These are phyloP conservation scores for Fusarium verticillioides DNA, from an alignment of 2,329 filamentous ascomycete genomes.

Conservation along the genomic window DNA sequence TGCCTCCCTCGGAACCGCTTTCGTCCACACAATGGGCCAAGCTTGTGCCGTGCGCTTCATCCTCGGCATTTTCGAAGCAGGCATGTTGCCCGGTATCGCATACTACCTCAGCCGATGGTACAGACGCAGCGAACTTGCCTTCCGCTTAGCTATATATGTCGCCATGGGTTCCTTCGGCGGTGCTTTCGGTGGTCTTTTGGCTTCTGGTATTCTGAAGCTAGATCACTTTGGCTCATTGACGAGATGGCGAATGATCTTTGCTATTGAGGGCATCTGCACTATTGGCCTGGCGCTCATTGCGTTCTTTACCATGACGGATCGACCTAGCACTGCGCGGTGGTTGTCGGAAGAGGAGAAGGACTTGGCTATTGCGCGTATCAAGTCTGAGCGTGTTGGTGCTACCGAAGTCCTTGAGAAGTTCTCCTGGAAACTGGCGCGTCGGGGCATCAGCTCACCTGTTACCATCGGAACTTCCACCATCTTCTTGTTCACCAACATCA, in stretches of 20 bases:
- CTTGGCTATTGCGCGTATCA: constrained; percentile 69
- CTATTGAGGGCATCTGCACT: constrained; percentile 64
- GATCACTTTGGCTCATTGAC: background rate
- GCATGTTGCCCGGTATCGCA: constrained; percentile 72
- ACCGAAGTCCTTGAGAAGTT: constrained; percentile 50
- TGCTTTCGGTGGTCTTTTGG: background rate
- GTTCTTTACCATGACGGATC: constrained; percentile 69
- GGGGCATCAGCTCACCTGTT: constrained; percentile 53
- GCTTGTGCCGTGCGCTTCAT: constrained; percentile 65
- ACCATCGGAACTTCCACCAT: constrained; percentile 64
- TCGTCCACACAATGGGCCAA: constrained; percentile 21
- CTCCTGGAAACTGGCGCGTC: constrained; percentile 18
- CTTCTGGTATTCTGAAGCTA: constrained; percentile 9
- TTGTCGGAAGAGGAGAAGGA: constrained; percentile 70
- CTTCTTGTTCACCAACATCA: constrained; percentile 72
- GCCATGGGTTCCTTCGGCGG: constrained; percentile 24
- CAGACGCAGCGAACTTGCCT: constrained; percentile 50
- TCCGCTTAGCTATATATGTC: constrained; percentile 13
- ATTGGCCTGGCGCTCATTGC: background rate
- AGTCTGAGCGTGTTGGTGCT: constrained; percentile 68
- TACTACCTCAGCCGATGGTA: constrained; percentile 75
- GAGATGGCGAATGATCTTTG: constrained; percentile 55
- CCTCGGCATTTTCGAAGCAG: constrained; percentile 70
- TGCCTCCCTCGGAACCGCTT: constrained; percentile 12
- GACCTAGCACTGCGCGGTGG: constrained; percentile 72